phyloP scores from a whole-genome alignment of 441 rosid genomes.

The Pelargonium exstipulatum region DNA sequence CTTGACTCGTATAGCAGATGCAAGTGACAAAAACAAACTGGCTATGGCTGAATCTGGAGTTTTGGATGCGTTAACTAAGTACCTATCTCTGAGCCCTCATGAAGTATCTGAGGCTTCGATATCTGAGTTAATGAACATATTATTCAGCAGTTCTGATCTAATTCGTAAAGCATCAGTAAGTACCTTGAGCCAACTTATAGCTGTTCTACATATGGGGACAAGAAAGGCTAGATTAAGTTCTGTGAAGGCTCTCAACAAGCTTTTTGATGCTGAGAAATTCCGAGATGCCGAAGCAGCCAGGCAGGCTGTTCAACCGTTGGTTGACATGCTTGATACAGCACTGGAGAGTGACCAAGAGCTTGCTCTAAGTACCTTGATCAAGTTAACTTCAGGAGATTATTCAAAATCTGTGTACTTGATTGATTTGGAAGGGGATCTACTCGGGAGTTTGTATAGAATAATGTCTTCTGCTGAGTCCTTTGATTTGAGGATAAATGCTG shows the following conservation, averaged over 20 bases:
- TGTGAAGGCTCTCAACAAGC: constrained; percentile 70
- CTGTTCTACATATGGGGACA: constrained; percentile 59
- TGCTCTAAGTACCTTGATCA: constrained; percentile 64
- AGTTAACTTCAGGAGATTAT: constrained; percentile 51
- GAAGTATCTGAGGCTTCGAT: constrained; percentile 67
- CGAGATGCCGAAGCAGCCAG: constrained; percentile 65
- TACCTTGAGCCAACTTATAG: constrained; percentile 71
- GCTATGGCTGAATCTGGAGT: constrained; percentile 83
- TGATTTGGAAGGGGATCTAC: constrained; percentile 59
- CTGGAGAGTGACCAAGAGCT: constrained; percentile 65
- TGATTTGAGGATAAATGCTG: constrained; percentile 64
- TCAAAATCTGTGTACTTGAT: constrained; percentile 40
- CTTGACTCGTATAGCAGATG: constrained; percentile 57
- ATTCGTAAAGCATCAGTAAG: constrained; percentile 54
- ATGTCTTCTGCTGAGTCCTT: constrained; percentile 55
- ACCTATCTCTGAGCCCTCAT: constrained; percentile 71
- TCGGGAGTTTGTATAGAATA: constrained; percentile 53
- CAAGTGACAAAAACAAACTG: constrained; percentile 62
- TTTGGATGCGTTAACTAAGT: constrained; percentile 66
- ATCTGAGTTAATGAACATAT: constrained; percentile 56
- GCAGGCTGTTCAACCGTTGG: constrained; percentile 67
- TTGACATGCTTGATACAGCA: constrained; percentile 68
- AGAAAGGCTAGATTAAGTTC: constrained; percentile 66
- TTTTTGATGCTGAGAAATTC: constrained; percentile 60
- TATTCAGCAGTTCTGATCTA: constrained; percentile 54